phyloP scores from a whole-genome alignment of 225 moss, liverwort and hornwort genomes.

The Sphagnum tenellum region DNA sequence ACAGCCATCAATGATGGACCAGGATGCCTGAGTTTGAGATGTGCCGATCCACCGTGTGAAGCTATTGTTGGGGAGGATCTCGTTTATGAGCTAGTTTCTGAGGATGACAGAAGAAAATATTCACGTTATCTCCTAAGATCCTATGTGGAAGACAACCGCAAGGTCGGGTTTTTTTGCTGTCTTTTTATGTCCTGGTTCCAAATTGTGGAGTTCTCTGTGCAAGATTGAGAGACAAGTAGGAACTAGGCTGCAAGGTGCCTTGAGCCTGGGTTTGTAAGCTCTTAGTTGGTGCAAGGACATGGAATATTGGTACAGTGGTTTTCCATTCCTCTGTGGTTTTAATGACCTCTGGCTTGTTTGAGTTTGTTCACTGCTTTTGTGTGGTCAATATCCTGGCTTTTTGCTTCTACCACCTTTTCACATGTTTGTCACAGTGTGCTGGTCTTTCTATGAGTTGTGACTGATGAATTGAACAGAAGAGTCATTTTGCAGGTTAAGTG shows the following conservation, averaged over 20 bases:
- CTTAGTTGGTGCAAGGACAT: too few species aligned
- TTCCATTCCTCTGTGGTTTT: too few species aligned
- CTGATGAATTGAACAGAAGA: conserved; percentile 9
- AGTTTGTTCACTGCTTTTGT: too few species aligned
- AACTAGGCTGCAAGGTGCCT: too few species aligned
- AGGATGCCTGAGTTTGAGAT: conserved; percentile 87
- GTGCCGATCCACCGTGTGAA: conserved; percentile 96
- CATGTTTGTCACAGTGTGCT: too few species aligned
- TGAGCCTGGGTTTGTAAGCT: too few species aligned
- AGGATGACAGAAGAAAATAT: conserved; percentile 75
- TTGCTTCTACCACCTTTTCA: too few species aligned
- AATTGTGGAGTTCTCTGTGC: too few species aligned
- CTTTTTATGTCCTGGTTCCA: background rate
- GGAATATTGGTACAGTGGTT: too few species aligned
- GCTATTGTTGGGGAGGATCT: conserved; percentile 92
- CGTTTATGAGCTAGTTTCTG: conserved; percentile 70
- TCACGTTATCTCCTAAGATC: conserved; percentile 83
- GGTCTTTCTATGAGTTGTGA: background rate
- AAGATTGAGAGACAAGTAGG: too few species aligned
- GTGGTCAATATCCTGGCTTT: too few species aligned
- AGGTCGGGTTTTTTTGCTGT: conserved; percentile 22
- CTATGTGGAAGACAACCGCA: conserved; percentile 93
- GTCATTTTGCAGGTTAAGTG: conserved; percentile 57
- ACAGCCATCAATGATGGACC: conserved; percentile 98
- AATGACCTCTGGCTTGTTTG: too few species aligned